phyloP scores from a whole-genome alignment of 805 yeast species.

The Pichia eremophila region DNA sequence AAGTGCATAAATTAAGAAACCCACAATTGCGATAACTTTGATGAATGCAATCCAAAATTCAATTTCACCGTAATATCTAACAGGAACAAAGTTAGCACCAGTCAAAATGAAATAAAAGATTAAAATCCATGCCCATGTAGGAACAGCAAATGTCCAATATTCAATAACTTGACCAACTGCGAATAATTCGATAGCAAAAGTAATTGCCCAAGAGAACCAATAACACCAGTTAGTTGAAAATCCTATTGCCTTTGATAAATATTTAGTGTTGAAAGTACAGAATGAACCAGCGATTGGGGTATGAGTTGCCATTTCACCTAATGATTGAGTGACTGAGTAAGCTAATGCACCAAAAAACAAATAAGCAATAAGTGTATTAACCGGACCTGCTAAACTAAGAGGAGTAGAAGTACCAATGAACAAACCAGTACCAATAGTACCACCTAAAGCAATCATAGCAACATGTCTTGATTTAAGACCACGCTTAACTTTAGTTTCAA shows the following conservation, averaged over 20 bases:
- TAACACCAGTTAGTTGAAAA: slow-evolving; percentile 66
- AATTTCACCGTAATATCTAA: slow-evolving; percentile 60
- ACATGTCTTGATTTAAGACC: slow-evolving; percentile 58
- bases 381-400: slow-evolving; percentile 56
- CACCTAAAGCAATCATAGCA: slow-evolving; percentile 71
- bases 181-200: slow-evolving; percentile 65
- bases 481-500: slow-evolving; percentile 30
- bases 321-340: slow-evolving; percentile 55
- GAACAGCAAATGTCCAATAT: slow-evolving; percentile 63
- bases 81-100: slow-evolving; percentile 52
- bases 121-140: slow-evolving; percentile 62
- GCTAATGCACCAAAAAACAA: slow-evolving; percentile 61
- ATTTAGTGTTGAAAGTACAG: slow-evolving; percentile 60
- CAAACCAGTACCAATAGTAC: slow-evolving; percentile 72
- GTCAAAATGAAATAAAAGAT: slow-evolving; percentile 55
- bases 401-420: slow-evolving; percentile 58
- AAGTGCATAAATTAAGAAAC: slow-evolving; percentile 56
- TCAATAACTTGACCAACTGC: slow-evolving; percentile 59
- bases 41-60: slow-evolving; percentile 67
- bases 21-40: slow-evolving; percentile 60
- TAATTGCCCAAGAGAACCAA: slow-evolving; percentile 73
- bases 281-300: slow-evolving; percentile 63
- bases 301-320: slow-evolving; percentile 77
- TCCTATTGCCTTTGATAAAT: slow-evolving; percentile 60
- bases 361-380: slow-evolving; percentile 53